phyloP scores from a whole-genome alignment of 1,139 yeast genomes.

The Hansenula lynferdii region DNA sequence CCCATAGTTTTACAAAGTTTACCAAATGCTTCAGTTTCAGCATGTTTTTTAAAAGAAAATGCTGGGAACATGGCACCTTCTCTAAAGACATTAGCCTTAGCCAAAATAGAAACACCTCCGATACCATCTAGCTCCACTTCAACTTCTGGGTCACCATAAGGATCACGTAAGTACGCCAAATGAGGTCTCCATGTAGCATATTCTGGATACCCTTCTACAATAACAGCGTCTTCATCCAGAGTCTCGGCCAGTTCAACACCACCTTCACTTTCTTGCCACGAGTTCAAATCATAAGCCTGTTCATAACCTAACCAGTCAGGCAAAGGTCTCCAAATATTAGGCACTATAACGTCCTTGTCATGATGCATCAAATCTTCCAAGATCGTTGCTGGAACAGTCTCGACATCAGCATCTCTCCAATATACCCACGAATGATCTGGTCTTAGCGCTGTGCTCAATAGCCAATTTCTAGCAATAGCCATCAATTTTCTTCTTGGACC shows the following conservation, averaged over 20 bases:
- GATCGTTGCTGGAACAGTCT: conserved; percentile 47
- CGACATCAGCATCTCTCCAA: conserved; percentile 61
- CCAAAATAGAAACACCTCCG: conserved; percentile 37
- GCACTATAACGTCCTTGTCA: conserved; percentile 47
- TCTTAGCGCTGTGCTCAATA: conserved; percentile 43
- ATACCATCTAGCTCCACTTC: conserved; percentile 37
- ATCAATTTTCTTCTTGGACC: conserved; percentile 56
- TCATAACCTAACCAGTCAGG: conserved; percentile 66
- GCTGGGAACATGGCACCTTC: conserved; percentile 37
- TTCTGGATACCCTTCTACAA: conserved; percentile 37
- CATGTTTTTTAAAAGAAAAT: conserved; percentile 35
- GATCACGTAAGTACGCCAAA: conserved; percentile 34
- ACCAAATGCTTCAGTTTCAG: conserved; percentile 39
- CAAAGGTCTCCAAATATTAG: conserved; percentile 51
- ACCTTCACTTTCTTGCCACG: conserved; percentile 38
- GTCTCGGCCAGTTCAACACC: conserved; percentile 32
- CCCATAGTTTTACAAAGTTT: conserved; percentile 35
- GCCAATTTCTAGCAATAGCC: conserved; percentile 62
- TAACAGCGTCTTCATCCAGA: conserved; percentile 34
- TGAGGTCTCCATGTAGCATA: conserved; percentile 40
- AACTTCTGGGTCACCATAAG: conserved; percentile 36
- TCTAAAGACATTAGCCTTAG: conserved; percentile 31
- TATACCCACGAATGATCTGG: conserved; percentile 64
- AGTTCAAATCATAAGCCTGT: conserved; percentile 42
- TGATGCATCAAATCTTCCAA: conserved; percentile 54